Conservation (phyloP, 257 asterid genomes). For the Solanum corneliomulleri region DNA sequence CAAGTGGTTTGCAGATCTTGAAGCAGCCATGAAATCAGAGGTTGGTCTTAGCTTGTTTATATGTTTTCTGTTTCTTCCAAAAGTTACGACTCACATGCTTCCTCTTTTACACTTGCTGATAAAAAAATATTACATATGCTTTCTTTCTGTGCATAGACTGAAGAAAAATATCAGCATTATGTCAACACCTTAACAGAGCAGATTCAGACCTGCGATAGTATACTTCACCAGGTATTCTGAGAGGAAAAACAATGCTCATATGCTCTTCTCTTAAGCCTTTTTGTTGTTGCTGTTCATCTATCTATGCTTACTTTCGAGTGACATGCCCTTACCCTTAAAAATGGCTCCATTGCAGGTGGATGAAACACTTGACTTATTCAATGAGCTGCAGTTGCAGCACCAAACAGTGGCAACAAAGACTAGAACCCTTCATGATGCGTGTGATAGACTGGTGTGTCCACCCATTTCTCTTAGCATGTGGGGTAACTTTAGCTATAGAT, state of each 20-base stretch:
- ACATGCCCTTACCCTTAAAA: background rate
- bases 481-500: background rate
- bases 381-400: slow-evolving; percentile 90
- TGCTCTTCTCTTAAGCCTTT: background rate
- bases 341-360: slow-evolving; percentile 60
- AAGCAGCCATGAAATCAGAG: slow-evolving; percentile 99
- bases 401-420: slow-evolving; percentile 97
- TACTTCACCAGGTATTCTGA: slow-evolving; percentile 60
- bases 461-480: slow-evolving; percentile 5
- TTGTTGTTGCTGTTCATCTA: slow-evolving; percentile 1
- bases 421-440: slow-evolving; percentile 95
- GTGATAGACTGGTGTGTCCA: slow-evolving; percentile 78
- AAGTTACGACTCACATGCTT: background rate
- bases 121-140: background rate
- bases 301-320: background rate
- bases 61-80: background rate
- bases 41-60: slow-evolving; percentile 27
- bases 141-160: slow-evolving; percentile 44
- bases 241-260: background rate
- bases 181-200: slow-evolving; percentile 80
- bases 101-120: background rate
- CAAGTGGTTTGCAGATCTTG: slow-evolving; percentile 91
- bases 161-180: slow-evolving; percentile 96
- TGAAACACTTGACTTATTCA: slow-evolving; percentile 88
- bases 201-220: slow-evolving; percentile 88